phyloP scores from a whole-genome alignment of 345 rosid species.

The Acer saccharum region DNA sequence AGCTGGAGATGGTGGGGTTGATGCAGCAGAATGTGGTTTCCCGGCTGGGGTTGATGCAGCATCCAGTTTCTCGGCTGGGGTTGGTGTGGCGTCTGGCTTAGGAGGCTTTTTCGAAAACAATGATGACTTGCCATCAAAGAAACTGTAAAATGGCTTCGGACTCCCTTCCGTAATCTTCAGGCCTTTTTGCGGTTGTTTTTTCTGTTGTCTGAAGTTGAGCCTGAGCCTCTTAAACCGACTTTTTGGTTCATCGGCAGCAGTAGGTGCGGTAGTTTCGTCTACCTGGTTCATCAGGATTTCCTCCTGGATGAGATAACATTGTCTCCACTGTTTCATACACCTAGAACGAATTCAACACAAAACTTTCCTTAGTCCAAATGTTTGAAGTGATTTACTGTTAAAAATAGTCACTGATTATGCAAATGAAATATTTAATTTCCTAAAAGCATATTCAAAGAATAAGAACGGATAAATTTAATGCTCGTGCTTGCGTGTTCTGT shows the following conservation, averaged over 20 bases:
- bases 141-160: conserved; percentile 61
- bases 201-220: conserved; percentile 58
- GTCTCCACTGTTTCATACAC: conserved; percentile 88
- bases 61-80: conserved; percentile 23
- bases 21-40: too few relatives aligned
- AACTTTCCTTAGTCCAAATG: not conserved
- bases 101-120: conserved; percentile 79
- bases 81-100: conserved; percentile 40
- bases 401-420: not conserved
- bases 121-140: conserved; percentile 86
- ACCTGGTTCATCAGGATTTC: conserved; percentile 59
- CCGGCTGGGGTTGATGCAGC: conserved; percentile 9
- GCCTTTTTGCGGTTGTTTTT: conserved; percentile 43
- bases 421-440: not conserved
- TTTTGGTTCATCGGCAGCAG: conserved; percentile 48
- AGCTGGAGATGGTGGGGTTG: too few relatives aligned
- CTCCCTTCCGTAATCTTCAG: conserved; percentile 46
- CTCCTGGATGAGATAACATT: conserved; percentile 68
- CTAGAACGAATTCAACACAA: conserved; percentile 34
- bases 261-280: conserved; percentile 35
- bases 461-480: not conserved
- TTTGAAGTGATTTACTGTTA: not conserved
- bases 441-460: not conserved
- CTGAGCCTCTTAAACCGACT: conserved; percentile 66
- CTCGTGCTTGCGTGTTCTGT: not conserved